Evolutionary conservation across 345 rosid genomes (phyloP), one percentile per base, ranked within the genome.

Genomic region (Eucalyptus curtisii): DNA sequence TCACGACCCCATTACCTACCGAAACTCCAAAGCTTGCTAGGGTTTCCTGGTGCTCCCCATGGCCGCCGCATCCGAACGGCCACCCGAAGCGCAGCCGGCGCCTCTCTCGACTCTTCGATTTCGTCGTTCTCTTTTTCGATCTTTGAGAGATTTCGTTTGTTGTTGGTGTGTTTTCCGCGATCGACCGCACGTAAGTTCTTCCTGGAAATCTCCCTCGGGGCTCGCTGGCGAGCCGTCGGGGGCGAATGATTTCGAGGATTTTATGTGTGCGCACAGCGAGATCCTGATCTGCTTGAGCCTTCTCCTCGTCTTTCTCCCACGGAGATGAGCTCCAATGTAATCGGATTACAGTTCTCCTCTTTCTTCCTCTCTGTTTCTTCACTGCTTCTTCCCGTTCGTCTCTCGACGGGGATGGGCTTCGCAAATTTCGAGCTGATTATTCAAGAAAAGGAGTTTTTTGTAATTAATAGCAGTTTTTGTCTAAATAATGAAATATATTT

Each of bases 291-390:
- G 92, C 92, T 91, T 89, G 92, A 89, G 92, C 91, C 92, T 82
- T 86, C 91, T 89, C 90, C 89, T 27, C 20, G 31, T 40, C 8
- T 45, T 50, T 30, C 24, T 59, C 53, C 87, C 55, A 50, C 92
- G 95, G 93, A 86, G 93, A 82, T 86, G 92, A 7, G 93, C 95
- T 92, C 92, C 95, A 92, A 93, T 93, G 93, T 90, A 86, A 90
- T 55, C 90, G 95, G 95, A 91, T 91, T 49, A 91, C 94, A 93
- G 86, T 57, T 44, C 22, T 40, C 9, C 14, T 42, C 49, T 68
- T 33, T 30, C 17, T 33, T 64, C 85, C 24, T 76, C 13, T 33
- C 80, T 68, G 24, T 0, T 68, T 68, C 24, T 68, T 68, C n/a
- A 3, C 66, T 55, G 79, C 79, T 66, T 15, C 40, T 31, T 66